A percentile compares a stretch with the other conserved stretches of the same genome.
These are phyloP conservation scores for Avicennia marina DNA, from an alignment of 257 asterid genomes.

Conservation along the genomic window DNA sequence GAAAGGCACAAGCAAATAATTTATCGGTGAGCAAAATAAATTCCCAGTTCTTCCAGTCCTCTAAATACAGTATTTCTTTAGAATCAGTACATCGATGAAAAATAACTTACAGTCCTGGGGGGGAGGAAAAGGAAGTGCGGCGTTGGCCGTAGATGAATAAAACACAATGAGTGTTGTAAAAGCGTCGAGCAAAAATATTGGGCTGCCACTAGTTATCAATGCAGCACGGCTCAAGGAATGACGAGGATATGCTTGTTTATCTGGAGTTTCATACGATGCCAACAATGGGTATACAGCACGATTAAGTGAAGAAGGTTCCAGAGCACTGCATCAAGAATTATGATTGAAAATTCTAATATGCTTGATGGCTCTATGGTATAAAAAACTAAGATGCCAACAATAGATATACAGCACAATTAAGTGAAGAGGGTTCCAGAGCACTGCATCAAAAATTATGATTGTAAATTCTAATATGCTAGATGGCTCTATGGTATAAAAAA, in stretches of 20 bases:
- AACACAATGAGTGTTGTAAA: constrained; percentile 83
- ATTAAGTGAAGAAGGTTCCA: constrained; percentile 84
- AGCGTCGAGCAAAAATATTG: constrained; percentile 94
- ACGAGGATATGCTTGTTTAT: constrained; percentile 91
- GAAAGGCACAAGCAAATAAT: constrained; percentile 1
- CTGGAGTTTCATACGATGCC: constrained; percentile 73
- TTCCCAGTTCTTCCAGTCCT: not conserved
- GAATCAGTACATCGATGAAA: constrained; percentile 3
- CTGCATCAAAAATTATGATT: constrained; percentile 47
- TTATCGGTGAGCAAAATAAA: constrained; percentile 2
- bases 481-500: too few relatives aligned
- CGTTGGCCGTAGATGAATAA: constrained; percentile 81
- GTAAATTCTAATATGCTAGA: constrained; percentile 20
- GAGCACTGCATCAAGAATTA: constrained; percentile 62
- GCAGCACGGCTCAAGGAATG: constrained; percentile 99
- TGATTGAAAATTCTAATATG: constrained; percentile 17
- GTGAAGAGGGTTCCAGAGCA: constrained; percentile 88
- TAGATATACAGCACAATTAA: constrained; percentile 85
- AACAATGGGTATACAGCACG: constrained; percentile 87
- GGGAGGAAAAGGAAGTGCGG: constrained; percentile 94
- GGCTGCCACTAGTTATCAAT: constrained; percentile 88
- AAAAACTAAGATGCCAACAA: constrained; percentile 68
- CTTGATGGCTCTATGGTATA: too few relatives aligned
- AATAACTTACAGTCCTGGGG: constrained; percentile 92
- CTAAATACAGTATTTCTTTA: too few relatives aligned